Evolutionary conservation across 768 basidiomycete genomes (phyloP), one percentile per base, ranked within the genome.

Genomic region (Tylopilus vinaceipallidus): DNA sequence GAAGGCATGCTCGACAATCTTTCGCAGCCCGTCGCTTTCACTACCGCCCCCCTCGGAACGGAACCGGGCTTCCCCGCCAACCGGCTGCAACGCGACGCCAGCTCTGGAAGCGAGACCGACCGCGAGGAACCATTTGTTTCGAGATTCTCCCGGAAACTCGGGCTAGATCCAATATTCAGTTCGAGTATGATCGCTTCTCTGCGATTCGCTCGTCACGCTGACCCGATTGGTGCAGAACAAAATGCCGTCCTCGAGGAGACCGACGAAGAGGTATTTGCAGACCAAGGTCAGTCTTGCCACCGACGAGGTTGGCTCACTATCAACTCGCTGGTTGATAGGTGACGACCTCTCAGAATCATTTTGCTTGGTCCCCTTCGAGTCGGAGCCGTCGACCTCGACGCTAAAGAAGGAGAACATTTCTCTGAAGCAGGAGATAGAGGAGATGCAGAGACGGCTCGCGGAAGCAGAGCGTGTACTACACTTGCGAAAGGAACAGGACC

Each of bases 1-100:
- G 88, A 92, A 67, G 88, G 84, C 34, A 85, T 91, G 81, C 67
- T 92, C 39, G 88, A 92, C 58, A 86, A 90, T 58, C 75, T 93
- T n/a, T 86, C 88, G 4, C 88, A 90, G 58, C 79, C 80, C 0
- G 73, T 82, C 22, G 91, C 91, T 14, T 93, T 93, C 61, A 82
- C 90, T 5, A 90, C 87, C 7, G 83, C 84, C 13, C 89, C 91
- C 14, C 75, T 92, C 19, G 80, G 78, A 36, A 69, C 72, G 37
- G 71, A 72, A 47, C 52, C 71, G 2, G 44, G 38, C 52, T 42
- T 59, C 53, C 50, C n/a, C 41, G 24, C 55, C 34, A 46, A 64
- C 58, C 24, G 63, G 63, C 56, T 63, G 26, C 73, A 68, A 8
- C 72, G 78, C 48, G 80, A 86, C 42, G 75, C 72, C 5, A 80